Evolutionary conservation across 768 basidiomycete genomes (phyloP).

Genomic region (Favolaschia claudopus): DNA sequence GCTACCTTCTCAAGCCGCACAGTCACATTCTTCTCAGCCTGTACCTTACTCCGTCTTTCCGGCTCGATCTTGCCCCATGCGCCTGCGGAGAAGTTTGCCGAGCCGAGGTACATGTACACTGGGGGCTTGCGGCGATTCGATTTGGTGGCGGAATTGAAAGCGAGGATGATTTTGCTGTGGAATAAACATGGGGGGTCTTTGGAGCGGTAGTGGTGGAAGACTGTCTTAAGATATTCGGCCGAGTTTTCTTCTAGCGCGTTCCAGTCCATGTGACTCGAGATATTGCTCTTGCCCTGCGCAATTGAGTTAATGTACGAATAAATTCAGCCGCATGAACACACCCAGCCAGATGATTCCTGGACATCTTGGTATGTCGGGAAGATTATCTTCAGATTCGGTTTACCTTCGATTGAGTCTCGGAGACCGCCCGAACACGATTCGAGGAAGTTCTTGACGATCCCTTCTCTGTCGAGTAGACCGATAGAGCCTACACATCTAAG

Average conservation of each 20-base stretch:
- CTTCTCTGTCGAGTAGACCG: not conserved
- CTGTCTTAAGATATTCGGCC: not conserved
- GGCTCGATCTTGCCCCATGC: slow-evolving; percentile 2
- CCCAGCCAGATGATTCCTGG: too few relatives aligned
- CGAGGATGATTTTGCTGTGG: slow-evolving; percentile 7
- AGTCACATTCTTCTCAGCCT: not conserved
- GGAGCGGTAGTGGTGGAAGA: slow-evolving; percentile 3
- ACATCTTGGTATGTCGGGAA: slow-evolving; percentile 2
- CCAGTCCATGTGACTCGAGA: not conserved
- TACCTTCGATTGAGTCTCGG: not conserved
- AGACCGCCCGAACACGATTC: slow-evolving; percentile 6
- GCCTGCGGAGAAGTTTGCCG: not conserved
- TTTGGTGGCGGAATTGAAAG: too few relatives aligned
- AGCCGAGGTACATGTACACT: slow-evolving; percentile 6
- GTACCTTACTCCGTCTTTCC: not conserved
- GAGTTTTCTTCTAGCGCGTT: not conserved
- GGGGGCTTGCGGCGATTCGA: not conserved
- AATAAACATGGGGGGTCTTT: not conserved
- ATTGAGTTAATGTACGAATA: too few relatives aligned
- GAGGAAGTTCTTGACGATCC: slow-evolving; percentile 1
- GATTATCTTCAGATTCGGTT: not conserved
- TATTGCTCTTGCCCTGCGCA: not conserved
- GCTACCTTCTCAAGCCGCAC: not conserved
- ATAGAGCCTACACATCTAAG: slow-evolving; percentile 5
- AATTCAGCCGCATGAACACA: too few relatives aligned